Base-by-base conservation (phyloP, 2,329 filamentous ascomycete genomes). In the Hymenoscyphus infarciens region DNA sequence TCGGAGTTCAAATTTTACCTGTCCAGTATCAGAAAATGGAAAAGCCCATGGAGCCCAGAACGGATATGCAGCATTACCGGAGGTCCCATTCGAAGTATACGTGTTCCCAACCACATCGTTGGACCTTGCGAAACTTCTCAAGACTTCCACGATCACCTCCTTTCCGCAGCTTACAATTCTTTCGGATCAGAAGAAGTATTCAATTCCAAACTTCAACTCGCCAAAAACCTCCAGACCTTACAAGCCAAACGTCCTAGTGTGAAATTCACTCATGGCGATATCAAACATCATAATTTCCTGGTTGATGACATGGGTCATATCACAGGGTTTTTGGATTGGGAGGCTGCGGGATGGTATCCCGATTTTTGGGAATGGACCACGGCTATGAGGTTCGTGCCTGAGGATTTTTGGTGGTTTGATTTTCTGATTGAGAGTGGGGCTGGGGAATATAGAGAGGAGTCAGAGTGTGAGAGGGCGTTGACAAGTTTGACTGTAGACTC, bases 241-340 rank as follows among this genome's bases (percentile, higher is more conserved):
- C 64, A 67, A 33, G 16, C 16, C 13, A 19, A 45, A 19, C 57
- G 64, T 39, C 66, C 61, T 35, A 61, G 60, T 5, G 61, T 67
- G 27, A 64, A 64, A 52, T 79, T 85, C 63, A 82, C 81, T 2
- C 81, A 85, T 72, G 77, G 77, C 4, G 82, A 85, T 68, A 74
- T 85, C 7, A 74, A 74, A 25, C 75, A 75, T 11, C 69, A 77
- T 16, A 82, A 82, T 63, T 79, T 82, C 27, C 64, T 82, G 8
- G 71, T 77, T 1, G 65, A 72, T 16, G 59, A 67, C 5, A 75
- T 74, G 5, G 76, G 76, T 15, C 71, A 75, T 13, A 73, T 81
- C 45, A 73, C 71, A 59, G 79, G 75, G 1, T 73, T 82, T 27
- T 61, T 82, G 27, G 80, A 81, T 66, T 82, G 79, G 79, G 79